These are phyloP conservation scores for Pelargonium fulgidum DNA, from an alignment of 441 rosid genomes.

Conservation along the genomic window DNA sequence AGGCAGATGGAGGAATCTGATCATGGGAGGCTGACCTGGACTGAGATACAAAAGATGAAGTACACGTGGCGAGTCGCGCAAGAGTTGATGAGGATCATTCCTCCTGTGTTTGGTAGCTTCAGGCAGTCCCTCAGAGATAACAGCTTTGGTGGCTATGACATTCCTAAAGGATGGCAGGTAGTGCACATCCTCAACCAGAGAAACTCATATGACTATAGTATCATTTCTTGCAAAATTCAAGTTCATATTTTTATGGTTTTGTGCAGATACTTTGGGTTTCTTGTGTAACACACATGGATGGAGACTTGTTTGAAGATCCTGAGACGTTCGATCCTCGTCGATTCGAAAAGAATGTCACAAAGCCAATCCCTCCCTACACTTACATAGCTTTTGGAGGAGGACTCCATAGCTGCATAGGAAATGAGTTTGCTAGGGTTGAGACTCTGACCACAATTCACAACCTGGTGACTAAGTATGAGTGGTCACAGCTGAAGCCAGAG, in stretches of 20 bases:
- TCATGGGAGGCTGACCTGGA: conserved; percentile 18
- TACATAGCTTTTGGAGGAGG: conserved; percentile 15
- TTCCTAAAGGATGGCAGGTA: conserved; percentile 16
- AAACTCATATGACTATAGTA: too few species aligned
- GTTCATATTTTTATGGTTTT: too few species aligned
- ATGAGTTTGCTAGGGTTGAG: conserved; percentile 14
- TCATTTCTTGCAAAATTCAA: too few species aligned
- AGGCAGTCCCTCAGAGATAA: conserved; percentile 15
- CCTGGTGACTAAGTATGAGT: neutral
- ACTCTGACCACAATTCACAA: conserved; percentile 1
- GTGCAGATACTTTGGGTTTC: conserved; percentile 6
- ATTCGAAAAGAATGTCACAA: conserved; percentile 1
- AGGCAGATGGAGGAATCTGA: neutral
- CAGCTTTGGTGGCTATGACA: conserved; percentile 12
- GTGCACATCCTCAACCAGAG: too few species aligned
- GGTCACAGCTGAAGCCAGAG: neutral
- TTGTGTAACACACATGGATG: neutral
- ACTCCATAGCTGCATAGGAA: conserved; percentile 6
- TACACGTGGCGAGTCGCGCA: conserved; percentile 24
- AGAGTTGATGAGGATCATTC: conserved; percentile 22
- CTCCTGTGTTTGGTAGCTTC: conserved; percentile 19
- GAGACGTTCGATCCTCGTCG: conserved; percentile 11
- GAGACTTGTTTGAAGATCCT: neutral
- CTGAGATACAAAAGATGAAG: conserved; percentile 20
- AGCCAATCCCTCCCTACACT: conserved; percentile 9